These are phyloP conservation scores for Ascochyta clinopodiicola DNA, from an alignment of 2,329 filamentous ascomycete genomes.

Conservation along the genomic window DNA sequence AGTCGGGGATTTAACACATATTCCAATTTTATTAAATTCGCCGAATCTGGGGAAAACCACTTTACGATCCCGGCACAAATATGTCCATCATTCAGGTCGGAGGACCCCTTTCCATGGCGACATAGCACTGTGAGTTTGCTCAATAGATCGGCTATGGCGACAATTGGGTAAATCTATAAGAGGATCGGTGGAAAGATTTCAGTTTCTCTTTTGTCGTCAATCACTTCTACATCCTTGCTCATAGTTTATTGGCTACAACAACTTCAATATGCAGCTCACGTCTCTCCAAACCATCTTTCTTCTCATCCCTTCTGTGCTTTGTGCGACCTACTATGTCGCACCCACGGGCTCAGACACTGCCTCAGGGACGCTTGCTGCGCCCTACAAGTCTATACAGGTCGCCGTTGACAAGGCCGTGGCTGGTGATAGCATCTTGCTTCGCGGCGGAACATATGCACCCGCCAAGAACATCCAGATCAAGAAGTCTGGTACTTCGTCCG, in stretches of 20 bases:
- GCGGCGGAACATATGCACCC: slow-evolving; percentile 54
- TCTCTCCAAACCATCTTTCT: slow-evolving; percentile 18
- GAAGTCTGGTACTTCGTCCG: slow-evolving; percentile 46
- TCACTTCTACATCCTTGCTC: neutral
- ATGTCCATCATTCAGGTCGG: slow-evolving; percentile 12
- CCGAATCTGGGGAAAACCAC: neutral
- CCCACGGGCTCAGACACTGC: slow-evolving; percentile 50
- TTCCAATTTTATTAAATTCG: slow-evolving; percentile 7
- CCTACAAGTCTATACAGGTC: slow-evolving; percentile 56
- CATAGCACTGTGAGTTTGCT: neutral
- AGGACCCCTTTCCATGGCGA: neutral
- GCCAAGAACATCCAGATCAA: slow-evolving; percentile 58
- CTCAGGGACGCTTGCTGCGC: slow-evolving; percentile 50
- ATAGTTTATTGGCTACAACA: neutral
- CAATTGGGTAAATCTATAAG: slow-evolving; percentile 24
- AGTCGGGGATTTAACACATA: slow-evolving; percentile 4
- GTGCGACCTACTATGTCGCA: slow-evolving; percentile 55
- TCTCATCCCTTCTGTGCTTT: slow-evolving; percentile 18
- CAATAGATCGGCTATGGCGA: neutral
- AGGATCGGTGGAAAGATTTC: slow-evolving; percentile 48
- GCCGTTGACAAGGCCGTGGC: slow-evolving; percentile 56
- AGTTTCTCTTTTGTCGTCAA: neutral
- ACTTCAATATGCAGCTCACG: slow-evolving; percentile 18
- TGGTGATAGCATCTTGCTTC: slow-evolving; percentile 56
- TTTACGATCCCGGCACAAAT: slow-evolving; percentile 6